phyloP scores from a whole-genome alignment of 2,329 filamentous ascomycete genomes.

The Colletotrichum tabaci region DNA sequence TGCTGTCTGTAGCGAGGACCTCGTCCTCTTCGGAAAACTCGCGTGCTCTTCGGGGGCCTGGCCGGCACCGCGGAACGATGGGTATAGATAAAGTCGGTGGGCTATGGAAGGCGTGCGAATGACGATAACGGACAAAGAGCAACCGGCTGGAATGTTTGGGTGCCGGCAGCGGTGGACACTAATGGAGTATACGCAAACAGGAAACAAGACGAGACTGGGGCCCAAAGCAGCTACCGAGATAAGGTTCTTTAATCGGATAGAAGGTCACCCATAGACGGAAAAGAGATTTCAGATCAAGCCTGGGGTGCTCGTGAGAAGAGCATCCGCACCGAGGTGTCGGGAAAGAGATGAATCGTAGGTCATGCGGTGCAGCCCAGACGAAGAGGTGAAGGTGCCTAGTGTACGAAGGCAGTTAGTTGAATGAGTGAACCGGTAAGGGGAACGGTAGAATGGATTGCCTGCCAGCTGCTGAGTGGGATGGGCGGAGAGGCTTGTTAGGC shows the following conservation, averaged over 20 bases:
- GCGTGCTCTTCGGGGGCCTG: slow-evolving; percentile 9
- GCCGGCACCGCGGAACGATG: slow-evolving; percentile 30
- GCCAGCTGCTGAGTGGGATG: neutral
- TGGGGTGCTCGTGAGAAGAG: slow-evolving; percentile 40
- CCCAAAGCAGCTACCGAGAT: neutral
- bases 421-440: slow-evolving; percentile 31
- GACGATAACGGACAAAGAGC: slow-evolving; percentile 39
- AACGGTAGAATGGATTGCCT: slow-evolving; percentile 1
- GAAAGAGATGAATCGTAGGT: slow-evolving; percentile 37
- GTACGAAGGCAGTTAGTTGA: slow-evolving; percentile 12
- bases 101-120: slow-evolving; percentile 20
- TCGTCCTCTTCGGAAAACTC: slow-evolving; percentile 36
- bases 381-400: slow-evolving; percentile 31
- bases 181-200: slow-evolving; percentile 39
- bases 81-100: slow-evolving; percentile 33
- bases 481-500: slow-evolving; percentile 32
- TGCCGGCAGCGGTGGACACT: slow-evolving; percentile 31
- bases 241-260: slow-evolving; percentile 2
- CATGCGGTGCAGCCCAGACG: slow-evolving; percentile 35
- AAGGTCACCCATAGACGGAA: neutral
- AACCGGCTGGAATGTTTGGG: slow-evolving; percentile 36
- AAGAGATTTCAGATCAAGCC: slow-evolving; percentile 21
- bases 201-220: neutral
- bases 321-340: slow-evolving; percentile 32
- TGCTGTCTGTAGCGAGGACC: slow-evolving; percentile 44